These are phyloP conservation scores for Polygonum maritimum DNA, from an alignment of 148 eudicot species.

Conservation along the genomic window DNA sequence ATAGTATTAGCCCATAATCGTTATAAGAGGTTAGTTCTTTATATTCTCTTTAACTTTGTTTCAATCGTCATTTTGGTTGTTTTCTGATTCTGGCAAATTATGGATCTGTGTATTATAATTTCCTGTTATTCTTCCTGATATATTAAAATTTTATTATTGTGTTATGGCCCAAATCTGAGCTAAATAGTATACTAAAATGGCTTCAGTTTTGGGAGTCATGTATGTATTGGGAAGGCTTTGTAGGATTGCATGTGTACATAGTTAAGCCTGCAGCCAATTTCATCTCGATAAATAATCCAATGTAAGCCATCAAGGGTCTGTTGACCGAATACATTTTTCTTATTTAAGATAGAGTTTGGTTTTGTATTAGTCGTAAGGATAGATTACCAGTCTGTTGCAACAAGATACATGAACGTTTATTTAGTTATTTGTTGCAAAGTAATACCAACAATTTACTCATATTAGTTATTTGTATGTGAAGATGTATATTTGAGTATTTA, in stretches of 20 bases:
- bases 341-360: background rate
- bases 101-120: background rate
- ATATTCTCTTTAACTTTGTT: background rate
- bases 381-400: background rate
- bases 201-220: background rate
- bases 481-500: background rate
- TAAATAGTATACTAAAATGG: background rate
- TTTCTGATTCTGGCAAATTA: background rate
- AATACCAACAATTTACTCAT: background rate
- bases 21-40: slow-evolving; percentile 57
- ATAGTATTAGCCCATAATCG: slow-evolving; percentile 88
- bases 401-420: background rate
- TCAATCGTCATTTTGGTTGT: background rate
- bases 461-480: background rate
- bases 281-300: background rate
- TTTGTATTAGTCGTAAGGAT: background rate
- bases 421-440: background rate
- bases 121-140: background rate
- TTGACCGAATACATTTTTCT: background rate
- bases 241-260: background rate
- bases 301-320: background rate
- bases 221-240: background rate
- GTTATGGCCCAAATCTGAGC: background rate
- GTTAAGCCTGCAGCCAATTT: background rate
- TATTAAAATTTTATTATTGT: background rate